These are phyloP conservation scores for Xylariaceae sp. DNA, from an alignment of 2,329 filamentous ascomycete species.

Conservation along the genomic window DNA sequence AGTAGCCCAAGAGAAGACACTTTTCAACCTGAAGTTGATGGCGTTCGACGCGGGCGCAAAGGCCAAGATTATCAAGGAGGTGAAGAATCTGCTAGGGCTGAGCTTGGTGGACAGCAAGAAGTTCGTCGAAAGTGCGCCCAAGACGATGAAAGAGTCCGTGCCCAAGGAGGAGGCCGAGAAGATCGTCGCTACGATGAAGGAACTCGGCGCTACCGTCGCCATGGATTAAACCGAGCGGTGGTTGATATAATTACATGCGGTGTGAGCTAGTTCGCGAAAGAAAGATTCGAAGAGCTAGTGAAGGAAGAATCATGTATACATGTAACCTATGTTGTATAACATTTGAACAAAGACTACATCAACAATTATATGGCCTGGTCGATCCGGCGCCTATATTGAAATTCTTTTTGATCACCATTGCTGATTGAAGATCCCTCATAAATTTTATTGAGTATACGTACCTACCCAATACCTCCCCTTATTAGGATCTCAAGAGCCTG, in stretches of 20 bases:
- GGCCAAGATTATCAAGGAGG: conserved; percentile 99
- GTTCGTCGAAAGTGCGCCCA: conserved; percentile 97
- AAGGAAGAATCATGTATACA: conserved; percentile 37
- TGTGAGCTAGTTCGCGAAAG: conserved; percentile 18
- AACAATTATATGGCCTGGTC: conserved; percentile 5
- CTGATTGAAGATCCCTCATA: not conserved
- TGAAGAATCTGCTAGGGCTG: conserved; percentile 94
- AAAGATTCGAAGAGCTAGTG: conserved; percentile 4
- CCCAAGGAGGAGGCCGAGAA: conserved; percentile 99
- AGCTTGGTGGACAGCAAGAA: conserved; percentile 99
- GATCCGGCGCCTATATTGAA: too few species aligned
- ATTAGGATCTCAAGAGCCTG: not conserved
- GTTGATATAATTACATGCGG: conserved; percentile 14
- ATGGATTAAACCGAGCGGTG: conserved; percentile 74
- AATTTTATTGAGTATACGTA: not conserved
- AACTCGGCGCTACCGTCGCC: conserved; percentile 81
- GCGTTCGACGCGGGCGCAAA: conserved; percentile 88
- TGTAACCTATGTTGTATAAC: conserved; percentile 43
- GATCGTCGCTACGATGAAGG: conserved; percentile 95
- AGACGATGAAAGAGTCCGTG: conserved; percentile 98
- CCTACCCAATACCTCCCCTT: not conserved
- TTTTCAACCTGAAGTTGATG: conserved; percentile 95
- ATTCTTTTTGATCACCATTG: too few species aligned
- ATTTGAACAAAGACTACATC: conserved; percentile 27
- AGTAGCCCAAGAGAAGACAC: conserved; percentile 90